Conservation (phyloP, 257 asterid species). For the Gynochthodes officinalis region DNA sequence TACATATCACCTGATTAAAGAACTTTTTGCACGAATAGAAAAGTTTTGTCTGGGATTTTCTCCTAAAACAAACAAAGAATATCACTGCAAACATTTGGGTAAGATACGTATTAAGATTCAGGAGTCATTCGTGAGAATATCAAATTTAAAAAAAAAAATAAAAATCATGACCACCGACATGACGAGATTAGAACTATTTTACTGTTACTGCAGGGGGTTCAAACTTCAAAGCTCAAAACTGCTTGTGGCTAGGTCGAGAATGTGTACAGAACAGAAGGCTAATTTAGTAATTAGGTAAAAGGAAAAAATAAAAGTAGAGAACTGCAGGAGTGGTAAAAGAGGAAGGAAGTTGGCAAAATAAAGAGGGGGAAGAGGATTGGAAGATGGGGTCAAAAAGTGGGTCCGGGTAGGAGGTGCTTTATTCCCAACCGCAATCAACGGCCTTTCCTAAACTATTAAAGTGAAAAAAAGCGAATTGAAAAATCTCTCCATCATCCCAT, state of each 20-base stretch:
- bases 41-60: no score
- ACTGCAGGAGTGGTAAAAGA: no score
- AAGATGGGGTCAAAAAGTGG: conserved; percentile 19
- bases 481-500: no score
- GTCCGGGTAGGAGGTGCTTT: conserved; percentile 31
- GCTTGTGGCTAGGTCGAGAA: background rate
- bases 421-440: conserved; percentile 89
- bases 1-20: no score
- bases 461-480: conserved; percentile 23
- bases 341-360: conserved; percentile 2
- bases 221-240: background rate
- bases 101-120: background rate
- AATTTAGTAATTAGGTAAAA: background rate
- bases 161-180: no score
- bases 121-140: background rate
- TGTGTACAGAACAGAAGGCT: background rate
- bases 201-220: no score
- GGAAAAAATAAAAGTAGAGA: no score
- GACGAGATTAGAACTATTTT: no score
- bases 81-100: background rate
- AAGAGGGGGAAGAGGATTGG: background rate
- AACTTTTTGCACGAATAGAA: no score
- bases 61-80: no score
- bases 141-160: no score
- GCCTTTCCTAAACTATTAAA: conserved; percentile 27